Evolutionary conservation across 2,329 filamentous ascomycete genomes (phyloP).

Genomic region (Hansfordia pulvinata): DNA sequence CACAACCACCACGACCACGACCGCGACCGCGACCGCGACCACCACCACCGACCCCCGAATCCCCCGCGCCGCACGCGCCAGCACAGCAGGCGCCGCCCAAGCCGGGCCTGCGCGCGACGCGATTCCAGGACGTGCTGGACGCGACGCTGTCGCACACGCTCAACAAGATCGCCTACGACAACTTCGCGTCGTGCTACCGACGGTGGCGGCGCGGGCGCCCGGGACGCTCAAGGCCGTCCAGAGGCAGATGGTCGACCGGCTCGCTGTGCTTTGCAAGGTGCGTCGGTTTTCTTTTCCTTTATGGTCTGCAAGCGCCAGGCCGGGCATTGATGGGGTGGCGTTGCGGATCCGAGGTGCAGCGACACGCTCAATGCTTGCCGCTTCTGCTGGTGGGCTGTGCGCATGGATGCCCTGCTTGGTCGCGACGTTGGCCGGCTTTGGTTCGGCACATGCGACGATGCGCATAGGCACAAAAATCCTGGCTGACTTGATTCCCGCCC

Average conservation of each 20-base stretch:
- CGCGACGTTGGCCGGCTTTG: too few species aligned
- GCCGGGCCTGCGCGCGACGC: conserved; percentile 42
- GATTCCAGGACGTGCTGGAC: conserved; percentile 39
- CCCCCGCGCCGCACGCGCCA: conserved; percentile 24
- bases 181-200: conserved; percentile 48
- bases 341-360: too few species aligned
- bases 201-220: conserved; percentile 36
- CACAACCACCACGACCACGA: conserved; percentile 1
- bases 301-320: too few species aligned
- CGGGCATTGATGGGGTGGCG: too few species aligned
- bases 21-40: conserved; percentile 7
- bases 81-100: conserved; percentile 25
- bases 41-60: conserved; percentile 7
- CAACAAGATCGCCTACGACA: conserved; percentile 38
- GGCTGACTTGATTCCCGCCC: too few species aligned
- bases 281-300: conserved; percentile 6
- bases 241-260: conserved; percentile 40
- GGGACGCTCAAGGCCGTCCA: conserved; percentile 39
- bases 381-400: too few species aligned
- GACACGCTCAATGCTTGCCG: too few species aligned
- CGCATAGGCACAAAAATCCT: too few species aligned
- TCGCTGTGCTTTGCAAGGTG: conserved; percentile 39
- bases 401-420: too few species aligned
- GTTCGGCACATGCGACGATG: too few species aligned
- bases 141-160: conserved; percentile 39